phyloP scores from a whole-genome alignment of 805 yeast species.

The Cyberlindnera subsufficiens region DNA sequence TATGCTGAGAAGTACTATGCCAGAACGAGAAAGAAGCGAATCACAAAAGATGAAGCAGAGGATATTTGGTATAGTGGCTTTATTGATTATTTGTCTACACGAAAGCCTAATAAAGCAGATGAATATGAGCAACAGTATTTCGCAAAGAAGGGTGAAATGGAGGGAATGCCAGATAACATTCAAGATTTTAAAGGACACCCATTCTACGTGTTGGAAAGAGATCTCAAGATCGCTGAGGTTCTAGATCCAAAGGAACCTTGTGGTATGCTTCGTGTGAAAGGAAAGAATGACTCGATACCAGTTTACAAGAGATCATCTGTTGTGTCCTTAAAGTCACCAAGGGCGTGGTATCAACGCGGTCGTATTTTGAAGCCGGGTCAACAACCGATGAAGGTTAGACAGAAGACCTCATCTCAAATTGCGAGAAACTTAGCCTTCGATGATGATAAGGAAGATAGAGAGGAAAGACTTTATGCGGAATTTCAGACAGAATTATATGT shows the following conservation, averaged over 20 bases:
- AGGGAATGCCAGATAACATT: slow-evolving; percentile 83
- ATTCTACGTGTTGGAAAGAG: slow-evolving; percentile 70
- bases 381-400: slow-evolving; percentile 50
- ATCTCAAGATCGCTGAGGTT: slow-evolving; percentile 67
- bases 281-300: slow-evolving; percentile 40
- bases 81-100: slow-evolving; percentile 17
- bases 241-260: slow-evolving; percentile 63
- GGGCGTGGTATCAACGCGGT: slow-evolving; percentile 84
- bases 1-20: slow-evolving; percentile 70
- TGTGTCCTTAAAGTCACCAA: slow-evolving; percentile 58
- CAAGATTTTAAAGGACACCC: slow-evolving; percentile 89
- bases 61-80: slow-evolving; percentile 54
- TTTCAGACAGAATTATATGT: slow-evolving; percentile 68
- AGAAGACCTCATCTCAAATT: slow-evolving; percentile 23
- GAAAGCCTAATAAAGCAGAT: slow-evolving; percentile 21
- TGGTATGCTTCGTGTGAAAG: slow-evolving; percentile 59
- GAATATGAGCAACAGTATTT: slow-evolving; percentile 57
- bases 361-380: slow-evolving; percentile 66
- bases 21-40: slow-evolving; percentile 66
- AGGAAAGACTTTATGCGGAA: slow-evolving; percentile 64
- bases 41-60: slow-evolving; percentile 52
- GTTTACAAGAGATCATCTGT: slow-evolving; percentile 70
- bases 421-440: slow-evolving; percentile 10
- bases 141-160: slow-evolving; percentile 53
- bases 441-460: slow-evolving; percentile 35